A percentile compares a stretch with the other conserved stretches of the same genome.
These are phyloP conservation scores for Didymella pomorum DNA, from an alignment of 2,329 filamentous ascomycete genomes.

Conservation along the genomic window DNA sequence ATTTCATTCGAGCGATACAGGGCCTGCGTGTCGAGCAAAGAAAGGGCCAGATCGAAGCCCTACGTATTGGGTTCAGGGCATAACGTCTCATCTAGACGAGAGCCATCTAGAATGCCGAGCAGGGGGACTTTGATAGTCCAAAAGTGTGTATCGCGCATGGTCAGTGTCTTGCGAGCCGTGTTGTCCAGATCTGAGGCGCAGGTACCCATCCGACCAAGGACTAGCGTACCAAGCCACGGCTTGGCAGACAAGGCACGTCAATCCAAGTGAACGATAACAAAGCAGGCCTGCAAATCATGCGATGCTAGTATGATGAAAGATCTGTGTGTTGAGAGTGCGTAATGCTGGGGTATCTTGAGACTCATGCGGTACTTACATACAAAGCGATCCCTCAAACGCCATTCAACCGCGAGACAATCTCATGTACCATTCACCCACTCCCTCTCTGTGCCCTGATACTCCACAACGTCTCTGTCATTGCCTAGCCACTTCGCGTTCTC, in stretches of 20 bases:
- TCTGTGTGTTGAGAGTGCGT: background rate
- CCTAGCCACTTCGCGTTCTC: conserved; percentile 40
- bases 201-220: background rate
- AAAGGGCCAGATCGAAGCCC: too few relatives aligned
- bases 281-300: background rate
- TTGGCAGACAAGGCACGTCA: background rate
- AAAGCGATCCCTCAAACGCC: background rate
- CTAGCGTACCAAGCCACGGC: background rate
- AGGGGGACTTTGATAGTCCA: too few relatives aligned
- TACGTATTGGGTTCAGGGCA: too few relatives aligned
- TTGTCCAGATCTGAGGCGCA: background rate
- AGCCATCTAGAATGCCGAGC: too few relatives aligned
- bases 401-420: background rate
- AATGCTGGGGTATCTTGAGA: background rate
- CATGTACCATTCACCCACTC: conserved; percentile 17
- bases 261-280: background rate
- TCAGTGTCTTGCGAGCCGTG: background rate
- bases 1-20: too few relatives aligned
- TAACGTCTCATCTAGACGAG: too few relatives aligned
- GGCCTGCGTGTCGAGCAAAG: background rate
- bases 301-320: background rate
- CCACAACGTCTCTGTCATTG: conserved; percentile 22
- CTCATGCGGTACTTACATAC: background rate
- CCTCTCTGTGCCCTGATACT: conserved; percentile 22
- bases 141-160: background rate